phyloP scores from a whole-genome alignment of 495 filamentous ascomycete species.

The Evansstolkia leycettana region DNA sequence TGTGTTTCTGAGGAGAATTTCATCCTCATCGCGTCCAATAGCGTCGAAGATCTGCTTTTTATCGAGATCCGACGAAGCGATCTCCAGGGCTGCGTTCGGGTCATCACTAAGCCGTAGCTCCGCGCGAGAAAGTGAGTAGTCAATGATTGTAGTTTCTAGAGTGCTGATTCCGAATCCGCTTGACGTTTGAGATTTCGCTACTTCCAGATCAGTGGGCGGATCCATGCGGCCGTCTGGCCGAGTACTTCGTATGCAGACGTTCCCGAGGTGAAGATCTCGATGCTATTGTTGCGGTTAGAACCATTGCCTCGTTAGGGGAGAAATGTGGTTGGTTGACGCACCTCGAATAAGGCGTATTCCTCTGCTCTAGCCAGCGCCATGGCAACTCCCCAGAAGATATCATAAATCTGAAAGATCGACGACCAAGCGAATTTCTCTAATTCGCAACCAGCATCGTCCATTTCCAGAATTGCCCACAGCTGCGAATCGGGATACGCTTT shows the following conservation, averaged over 20 bases:
- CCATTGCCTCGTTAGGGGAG: too few species aligned
- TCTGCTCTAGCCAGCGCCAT: conserved; percentile 70
- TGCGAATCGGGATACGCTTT: conserved; percentile 51
- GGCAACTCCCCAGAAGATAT: conserved; percentile 73
- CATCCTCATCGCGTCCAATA: conserved; percentile 30
- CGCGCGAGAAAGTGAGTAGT: conserved; percentile 77
- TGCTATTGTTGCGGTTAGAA: conserved; percentile 33
- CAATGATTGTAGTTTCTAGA: conserved; percentile 72
- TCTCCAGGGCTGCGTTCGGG: conserved; percentile 13
- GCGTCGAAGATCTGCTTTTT: conserved; percentile 35
- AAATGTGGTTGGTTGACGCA: conserved; percentile 22
- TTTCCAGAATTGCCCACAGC: conserved; percentile 71
- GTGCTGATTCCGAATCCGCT: conserved; percentile 54
- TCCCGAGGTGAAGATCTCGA: conserved; percentile 79
- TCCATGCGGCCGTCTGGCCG: conserved; percentile 22
- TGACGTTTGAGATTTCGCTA: conserved; percentile 14
- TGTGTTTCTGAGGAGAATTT: conserved; percentile 27
- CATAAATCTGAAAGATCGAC: conserved; percentile 55
- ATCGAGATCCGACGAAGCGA: conserved; percentile 34
- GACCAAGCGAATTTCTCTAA: conserved; percentile 50
- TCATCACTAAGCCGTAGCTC: conserved; percentile 19
- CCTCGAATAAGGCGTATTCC: conserved; percentile 60
- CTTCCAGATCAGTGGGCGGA: conserved; percentile 19
- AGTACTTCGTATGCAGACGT: conserved; percentile 58
- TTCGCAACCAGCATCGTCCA: conserved; percentile 74